Base-by-base conservation (phyloP, 2,329 filamentous ascomycete species). In the Dissoconium aciculare region DNA sequence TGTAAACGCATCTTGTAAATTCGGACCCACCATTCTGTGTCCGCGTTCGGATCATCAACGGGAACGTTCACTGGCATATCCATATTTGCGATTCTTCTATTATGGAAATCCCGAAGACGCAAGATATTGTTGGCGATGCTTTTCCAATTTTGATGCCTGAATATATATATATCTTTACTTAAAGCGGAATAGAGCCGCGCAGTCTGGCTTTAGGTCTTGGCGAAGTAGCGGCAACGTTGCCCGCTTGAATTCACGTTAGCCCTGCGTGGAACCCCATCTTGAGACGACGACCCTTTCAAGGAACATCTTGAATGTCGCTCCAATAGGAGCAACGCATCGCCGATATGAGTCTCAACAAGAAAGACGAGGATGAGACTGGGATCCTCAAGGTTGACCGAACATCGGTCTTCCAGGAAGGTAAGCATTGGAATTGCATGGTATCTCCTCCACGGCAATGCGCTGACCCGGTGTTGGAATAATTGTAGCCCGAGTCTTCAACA, bases 351-450 rank as follows among this genome's bases (percentile, higher is more conserved):
- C 92, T 89, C 72, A 78, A 87, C 67, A 98, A 98, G 67, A 95
- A 93, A 69, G 87, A 98, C 61, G 89, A 95, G 70, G 89, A 98
- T 67, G 87, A 94, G 57, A 73, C 78, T 57, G 78, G 80, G 55
- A 71, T 95, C 66, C 79, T 95, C 68, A 92, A 87, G 71, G 83
- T 95, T 52, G 89, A 98, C 65, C 78, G 91, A 53, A 94, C 87
- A 34, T 84, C 87, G 50, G 89, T 98, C 44, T 95, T 95, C 60
- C 89, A 95, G 67, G 89, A 98, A 78, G 89, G 89, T 94, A 61
- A 54, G 66, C 45, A 45, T 28, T 48, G n/a, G n/a, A n/a, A n/a
- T n/a, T n/a, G n/a, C n/a, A n/a, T n/a, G n/a, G n/a, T n/a, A n/a
- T n/a, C n/a, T n/a, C n/a, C n/a, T n/a, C n/a, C 19, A 23, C 8